Conservation (phyloP, 2,329 filamentous ascomycete genomes). For the Berkeleyomyces basicola region DNA sequence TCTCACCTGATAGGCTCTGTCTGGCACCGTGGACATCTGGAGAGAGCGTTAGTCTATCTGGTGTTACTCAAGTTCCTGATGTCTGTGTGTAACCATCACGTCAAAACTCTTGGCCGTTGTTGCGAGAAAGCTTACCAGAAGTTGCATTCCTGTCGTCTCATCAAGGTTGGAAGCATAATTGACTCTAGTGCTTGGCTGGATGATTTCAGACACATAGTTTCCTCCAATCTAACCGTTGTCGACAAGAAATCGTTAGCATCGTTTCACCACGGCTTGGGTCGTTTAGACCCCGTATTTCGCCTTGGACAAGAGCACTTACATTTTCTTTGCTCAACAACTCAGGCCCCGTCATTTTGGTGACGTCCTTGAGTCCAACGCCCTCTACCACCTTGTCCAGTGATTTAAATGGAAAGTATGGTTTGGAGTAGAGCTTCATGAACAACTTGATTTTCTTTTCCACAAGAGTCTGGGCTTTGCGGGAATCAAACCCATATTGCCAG, state of each 20-base stretch:
- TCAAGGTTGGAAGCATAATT: constrained; percentile 86
- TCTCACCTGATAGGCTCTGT: constrained; percentile 60
- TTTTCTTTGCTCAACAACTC: constrained; percentile 53
- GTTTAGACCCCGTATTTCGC: no score
- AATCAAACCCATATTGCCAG: constrained; percentile 72
- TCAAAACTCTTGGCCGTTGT: not conserved
- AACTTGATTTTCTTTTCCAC: constrained; percentile 53
- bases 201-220: constrained; percentile 59
- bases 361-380: constrained; percentile 47
- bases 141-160: constrained; percentile 75
- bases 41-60: not conserved
- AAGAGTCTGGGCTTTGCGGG: constrained; percentile 54
- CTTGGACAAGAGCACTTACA: constrained; percentile 18
- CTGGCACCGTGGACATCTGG: constrained; percentile 68
- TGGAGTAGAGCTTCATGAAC: constrained; percentile 67
- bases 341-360: constrained; percentile 55
- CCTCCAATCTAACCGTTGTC: constrained; percentile 33
- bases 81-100: no score
- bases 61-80: no score
- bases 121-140: constrained; percentile 40
- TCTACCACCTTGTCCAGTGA: constrained; percentile 54
- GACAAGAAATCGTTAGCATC: not conserved
- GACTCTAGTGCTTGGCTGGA: constrained; percentile 80
- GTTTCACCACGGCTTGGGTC: no score
- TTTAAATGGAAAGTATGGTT: constrained; percentile 67